Percentiles rank a stretch among this genome's conserved stretches.
These are phyloP conservation scores for Neocucurbitaria cava DNA, from an alignment of 2,329 filamentous ascomycete species.

Conservation along the genomic window DNA sequence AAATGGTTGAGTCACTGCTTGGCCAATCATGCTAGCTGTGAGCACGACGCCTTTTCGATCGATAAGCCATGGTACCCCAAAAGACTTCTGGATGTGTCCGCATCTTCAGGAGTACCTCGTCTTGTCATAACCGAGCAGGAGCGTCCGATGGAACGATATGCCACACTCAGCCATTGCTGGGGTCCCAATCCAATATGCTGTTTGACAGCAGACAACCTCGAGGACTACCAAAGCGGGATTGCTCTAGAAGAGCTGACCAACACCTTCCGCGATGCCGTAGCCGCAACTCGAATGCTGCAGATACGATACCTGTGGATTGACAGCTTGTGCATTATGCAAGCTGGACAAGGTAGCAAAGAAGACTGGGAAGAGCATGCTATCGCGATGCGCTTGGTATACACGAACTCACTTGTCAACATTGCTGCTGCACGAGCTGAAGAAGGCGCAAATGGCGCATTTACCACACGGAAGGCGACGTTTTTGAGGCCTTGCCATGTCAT, in stretches of 20 bases:
- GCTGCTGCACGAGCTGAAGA: slow-evolving; percentile 1
- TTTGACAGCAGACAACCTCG: not conserved
- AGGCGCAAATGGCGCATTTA: not conserved
- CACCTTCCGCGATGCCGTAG: slow-evolving; percentile 8
- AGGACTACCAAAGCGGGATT: not conserved
- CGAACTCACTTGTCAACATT: slow-evolving; percentile 1
- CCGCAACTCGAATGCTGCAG: not conserved
- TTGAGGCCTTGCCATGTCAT: slow-evolving; percentile 1
- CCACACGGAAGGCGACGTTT: not conserved
- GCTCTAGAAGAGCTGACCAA: slow-evolving; percentile 2
- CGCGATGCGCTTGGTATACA: slow-evolving; percentile 1
- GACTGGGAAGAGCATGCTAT: slow-evolving; percentile 5
- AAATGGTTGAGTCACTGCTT: not conserved
- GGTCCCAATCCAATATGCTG: not conserved
- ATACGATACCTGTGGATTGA: slow-evolving; percentile 16
- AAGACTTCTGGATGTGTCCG: slow-evolving; percentile 1
- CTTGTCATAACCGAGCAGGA: not conserved
- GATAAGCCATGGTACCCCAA: slow-evolving; percentile 1
- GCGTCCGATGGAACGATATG: not conserved
- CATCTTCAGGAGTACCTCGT: not conserved
- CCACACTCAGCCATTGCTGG: slow-evolving; percentile 10
- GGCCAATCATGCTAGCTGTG: not conserved
- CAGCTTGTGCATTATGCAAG: slow-evolving; percentile 15
- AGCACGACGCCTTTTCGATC: not conserved
- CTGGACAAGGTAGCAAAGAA: not conserved